Evolutionary conservation across 441 rosid genomes (phyloP).

Genomic region (Flueggea neowawraea): DNA sequence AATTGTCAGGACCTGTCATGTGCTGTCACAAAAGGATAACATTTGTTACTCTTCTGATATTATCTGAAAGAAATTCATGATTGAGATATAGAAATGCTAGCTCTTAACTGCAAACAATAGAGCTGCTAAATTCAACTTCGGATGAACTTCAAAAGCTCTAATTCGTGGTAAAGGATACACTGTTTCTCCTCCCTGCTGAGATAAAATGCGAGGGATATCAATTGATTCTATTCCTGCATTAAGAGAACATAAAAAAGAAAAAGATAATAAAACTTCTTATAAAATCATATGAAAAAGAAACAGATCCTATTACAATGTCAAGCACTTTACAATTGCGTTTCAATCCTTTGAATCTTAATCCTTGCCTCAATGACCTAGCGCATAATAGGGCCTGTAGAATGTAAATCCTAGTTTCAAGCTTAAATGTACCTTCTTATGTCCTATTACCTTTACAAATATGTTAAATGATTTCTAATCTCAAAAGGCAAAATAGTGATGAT

Average conservation of each 20-base stretch:
- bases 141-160: conserved; percentile 85
- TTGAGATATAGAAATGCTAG: conserved; percentile 16
- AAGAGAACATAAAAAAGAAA: conserved; percentile 9
- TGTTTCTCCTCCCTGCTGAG: conserved; percentile 98
- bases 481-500: too few relatives aligned
- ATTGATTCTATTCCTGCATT: conserved; percentile 86
- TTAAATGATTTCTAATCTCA: too few relatives aligned
- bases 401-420: too few relatives aligned
- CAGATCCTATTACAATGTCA: conserved; percentile 1
- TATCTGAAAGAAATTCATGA: conserved; percentile 5
- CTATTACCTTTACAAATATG: too few relatives aligned
- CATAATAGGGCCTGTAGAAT: too few relatives aligned
- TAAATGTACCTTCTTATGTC: too few relatives aligned
- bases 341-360: too few relatives aligned
- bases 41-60: conserved; percentile 18
- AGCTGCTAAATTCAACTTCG: conserved; percentile 90
- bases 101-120: conserved; percentile 88
- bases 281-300: conserved; percentile 2
- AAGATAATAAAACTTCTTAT: conserved; percentile 10
- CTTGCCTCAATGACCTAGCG: too few relatives aligned
- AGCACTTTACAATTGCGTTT: too few relatives aligned
- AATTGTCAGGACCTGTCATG: conserved; percentile 54
- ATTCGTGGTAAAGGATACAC: conserved; percentile 96
- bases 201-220: conserved; percentile 88
- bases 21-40: conserved; percentile 45